Conservation (phyloP, 2,329 filamentous ascomycete species). For the Reticulascus tulasneorum region DNA sequence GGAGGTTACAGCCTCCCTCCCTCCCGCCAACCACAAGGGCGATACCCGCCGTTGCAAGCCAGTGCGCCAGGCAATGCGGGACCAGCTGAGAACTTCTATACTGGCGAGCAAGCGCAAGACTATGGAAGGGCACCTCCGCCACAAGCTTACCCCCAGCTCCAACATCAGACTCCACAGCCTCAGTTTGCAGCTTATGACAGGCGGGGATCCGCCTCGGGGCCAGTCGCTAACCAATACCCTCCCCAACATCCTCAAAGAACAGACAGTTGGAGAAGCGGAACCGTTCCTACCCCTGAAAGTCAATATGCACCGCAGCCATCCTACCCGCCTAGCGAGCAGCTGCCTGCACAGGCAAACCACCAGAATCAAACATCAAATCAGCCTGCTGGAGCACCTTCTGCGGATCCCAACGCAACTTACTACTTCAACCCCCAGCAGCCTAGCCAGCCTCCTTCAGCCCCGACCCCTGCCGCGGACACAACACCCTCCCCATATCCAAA, state of each 20-base stretch:
- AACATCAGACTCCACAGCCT: conserved; percentile 31
- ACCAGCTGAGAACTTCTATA: conserved; percentile 79
- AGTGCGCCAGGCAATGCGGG: conserved; percentile 43
- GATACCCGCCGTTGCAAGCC: conserved; percentile 69
- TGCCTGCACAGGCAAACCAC: conserved; percentile 21
- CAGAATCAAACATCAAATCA: conserved; percentile 21
- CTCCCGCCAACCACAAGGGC: conserved; percentile 48
- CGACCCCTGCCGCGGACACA: conserved; percentile 36
- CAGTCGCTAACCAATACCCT: conserved; percentile 38
- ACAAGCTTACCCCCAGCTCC: conserved; percentile 47
- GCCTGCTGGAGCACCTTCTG: conserved; percentile 20
- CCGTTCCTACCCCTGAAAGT: conserved; percentile 11
- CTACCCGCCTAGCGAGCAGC: conserved; percentile 28
- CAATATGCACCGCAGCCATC: conserved; percentile 32
- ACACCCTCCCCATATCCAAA: conserved; percentile 49
- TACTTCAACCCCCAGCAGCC: conserved; percentile 48
- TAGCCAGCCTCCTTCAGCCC: conserved; percentile 21
- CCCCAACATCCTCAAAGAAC: conserved; percentile 42
- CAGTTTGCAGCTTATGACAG: conserved; percentile 42
- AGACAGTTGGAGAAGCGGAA: conserved; percentile 45
- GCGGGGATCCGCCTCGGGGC: conserved; percentile 34
- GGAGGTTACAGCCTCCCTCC: conserved; percentile 59
- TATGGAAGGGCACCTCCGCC: conserved; percentile 45
- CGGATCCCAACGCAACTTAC: conserved; percentile 53
- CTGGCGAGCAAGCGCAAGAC: conserved; percentile 51